Conservation (phyloP, 192 early-diverging fungal species). For the Coemansia sp. region DNA sequence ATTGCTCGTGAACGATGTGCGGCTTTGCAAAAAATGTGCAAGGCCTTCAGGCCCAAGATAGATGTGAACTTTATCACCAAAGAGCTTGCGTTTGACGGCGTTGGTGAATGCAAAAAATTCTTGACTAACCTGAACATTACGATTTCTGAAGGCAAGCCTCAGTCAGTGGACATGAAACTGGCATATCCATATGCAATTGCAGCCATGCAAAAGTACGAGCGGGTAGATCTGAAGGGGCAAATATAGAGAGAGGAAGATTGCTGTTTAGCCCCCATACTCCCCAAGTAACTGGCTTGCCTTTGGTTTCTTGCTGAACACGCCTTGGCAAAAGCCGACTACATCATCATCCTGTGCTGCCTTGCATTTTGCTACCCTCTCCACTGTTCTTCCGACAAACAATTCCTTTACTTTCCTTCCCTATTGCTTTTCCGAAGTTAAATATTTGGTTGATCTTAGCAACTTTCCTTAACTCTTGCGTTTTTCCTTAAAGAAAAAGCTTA, state of each 20-base stretch:
- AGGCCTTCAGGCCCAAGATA: slow-evolving; percentile 61
- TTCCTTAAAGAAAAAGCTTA: neutral
- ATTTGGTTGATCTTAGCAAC: neutral
- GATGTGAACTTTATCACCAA: slow-evolving; percentile 54
- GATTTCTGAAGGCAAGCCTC: slow-evolving; percentile 27
- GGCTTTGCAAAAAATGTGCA: slow-evolving; percentile 72
- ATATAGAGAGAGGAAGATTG: slow-evolving; percentile 33
- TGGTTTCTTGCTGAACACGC: neutral
- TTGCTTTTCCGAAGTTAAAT: neutral
- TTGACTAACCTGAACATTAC: slow-evolving; percentile 46
- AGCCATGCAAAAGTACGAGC: slow-evolving; percentile 62
- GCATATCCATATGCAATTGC: slow-evolving; percentile 56
- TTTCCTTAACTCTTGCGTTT: neutral
- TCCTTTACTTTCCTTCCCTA: neutral
- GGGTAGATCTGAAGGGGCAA: slow-evolving; percentile 80
- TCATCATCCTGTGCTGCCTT: neutral
- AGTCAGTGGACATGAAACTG: slow-evolving; percentile 59
- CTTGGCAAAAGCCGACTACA: neutral
- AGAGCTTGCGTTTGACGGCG: slow-evolving; percentile 67
- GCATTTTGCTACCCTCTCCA: neutral
- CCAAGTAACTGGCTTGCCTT: neutral
- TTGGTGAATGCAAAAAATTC: slow-evolving; percentile 55
- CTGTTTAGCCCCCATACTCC: neutral
- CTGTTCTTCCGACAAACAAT: neutral
- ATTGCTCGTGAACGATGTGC: slow-evolving; percentile 79